Base-by-base conservation (phyloP, 768 basidiomycete genomes). In the Rhizopogon sp. region DNA sequence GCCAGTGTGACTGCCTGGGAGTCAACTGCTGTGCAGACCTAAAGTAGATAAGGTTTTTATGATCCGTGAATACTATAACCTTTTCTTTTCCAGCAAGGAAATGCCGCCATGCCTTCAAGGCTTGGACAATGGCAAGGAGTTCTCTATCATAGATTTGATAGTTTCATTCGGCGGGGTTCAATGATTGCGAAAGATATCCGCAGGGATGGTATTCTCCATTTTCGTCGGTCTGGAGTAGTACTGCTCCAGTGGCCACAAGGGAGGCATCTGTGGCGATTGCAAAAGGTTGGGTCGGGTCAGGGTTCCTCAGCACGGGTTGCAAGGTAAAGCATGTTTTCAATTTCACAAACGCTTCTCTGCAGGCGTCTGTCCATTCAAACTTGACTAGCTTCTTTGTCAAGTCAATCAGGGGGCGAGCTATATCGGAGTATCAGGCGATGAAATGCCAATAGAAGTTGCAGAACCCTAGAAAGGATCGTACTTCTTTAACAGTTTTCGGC, bases 51-150 rank as follows among this genome's bases (percentile, higher is more conserved):
- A 25, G 22, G 22, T 25, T 25, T 70, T 96, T 97, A 69, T 99
- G 97, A 64, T 89, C 83, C 0, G 74, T 72, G 35, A 90, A 7
- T 1, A 35, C 33, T 11, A 10, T 5, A 37, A 89, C 0, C 22
- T 25, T 25, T 3, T 25, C 3, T 3, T 25, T 25, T 25, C 22
- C 2, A 3, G 22, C 22, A 25, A 25, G 22, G 22, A 25, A 25
- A 25, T 25, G 22, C 3, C 22, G 2, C 22, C 22, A 25, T 2
- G 22, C 22, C 3, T 25, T 25, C 3, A 25, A 3, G 3, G 22
- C 22, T 25, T 2, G 22, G 22, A 25, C 22, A 3, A 25, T 3
- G 3, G 22, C 22, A 1, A 25, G 2, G 22, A 25, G 22, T 25
- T 25, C 22, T 3, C 22, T 25, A 25, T 53, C 52, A 22, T 53